Evolutionary conservation across 2,329 filamentous ascomycete genomes (phyloP), one percentile per base, ranked within the genome.

Genomic region (Colletotrichum sp.): DNA sequence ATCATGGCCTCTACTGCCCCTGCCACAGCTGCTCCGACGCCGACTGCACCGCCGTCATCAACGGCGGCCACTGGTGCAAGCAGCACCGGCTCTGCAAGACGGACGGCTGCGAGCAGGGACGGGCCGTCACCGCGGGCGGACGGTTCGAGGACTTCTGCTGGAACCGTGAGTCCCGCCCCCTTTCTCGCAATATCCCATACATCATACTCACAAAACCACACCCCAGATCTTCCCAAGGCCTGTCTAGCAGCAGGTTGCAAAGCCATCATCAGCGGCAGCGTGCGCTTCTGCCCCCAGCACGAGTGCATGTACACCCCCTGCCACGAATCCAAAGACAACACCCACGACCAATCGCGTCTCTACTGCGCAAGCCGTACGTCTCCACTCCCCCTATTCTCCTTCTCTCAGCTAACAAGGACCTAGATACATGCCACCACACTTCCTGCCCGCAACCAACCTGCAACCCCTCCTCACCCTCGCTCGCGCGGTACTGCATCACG

Each of bases 71-170:
- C 65, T 80, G 77, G 77, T 80, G 79, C 39, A 57, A 34, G 24
- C 34, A 68, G 9, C 79, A 80, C 52, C 65, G 70, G 15, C n/a
- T 61, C 10, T 80, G 79, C 60, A 65, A 66, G 15, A 60, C 83
- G 3, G 57, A 28, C 1, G 79, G 72, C 9, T 72, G 60, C 55
- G 24, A 21, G 8, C 43, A 57, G 28, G 69, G 24, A 3, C 39
- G 71, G 26, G 70, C 66, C 39, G 66, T 71, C 16, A 73, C 73
- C 13, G 28, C 72, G 12, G 28, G 30, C 5, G 67, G 67, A 16
- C 21, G 13, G 7, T 52, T 26, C 30, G 67, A 71, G 18, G 67
- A 74, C 5, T 59, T 67, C 15, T 77, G 75, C 68, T 77, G 72
- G 75, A 32, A 76, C 5, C 75, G 75, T 77, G 32, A 66, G 67